Conservation (phyloP, 305 asterid species). For the Petunia hybrid region DNA sequence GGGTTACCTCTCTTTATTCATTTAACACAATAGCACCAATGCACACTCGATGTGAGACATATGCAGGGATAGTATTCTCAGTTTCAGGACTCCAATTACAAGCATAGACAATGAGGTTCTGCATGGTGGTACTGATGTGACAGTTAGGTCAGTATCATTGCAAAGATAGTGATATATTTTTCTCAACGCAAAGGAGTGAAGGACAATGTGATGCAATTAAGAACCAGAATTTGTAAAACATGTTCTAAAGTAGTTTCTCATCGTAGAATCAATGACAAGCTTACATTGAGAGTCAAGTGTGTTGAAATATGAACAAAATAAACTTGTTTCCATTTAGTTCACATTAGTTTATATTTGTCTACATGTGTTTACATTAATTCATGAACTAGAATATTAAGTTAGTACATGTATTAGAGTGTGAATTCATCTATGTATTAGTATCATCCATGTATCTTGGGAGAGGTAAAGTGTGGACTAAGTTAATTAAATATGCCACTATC, state of each 20-base stretch:
- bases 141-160: not conserved
- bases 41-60: conserved; percentile 73
- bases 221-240: not conserved
- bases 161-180: not conserved
- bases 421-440: no score
- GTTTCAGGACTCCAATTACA: conserved; percentile 73
- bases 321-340: no score
- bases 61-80: conserved; percentile 66
- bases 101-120: conserved; percentile 85
- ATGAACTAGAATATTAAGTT: no score
- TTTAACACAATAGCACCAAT: conserved; percentile 77
- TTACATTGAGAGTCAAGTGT: not conserved
- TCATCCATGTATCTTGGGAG: no score
- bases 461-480: no score
- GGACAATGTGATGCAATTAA: not conserved
- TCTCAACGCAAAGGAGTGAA: not conserved
- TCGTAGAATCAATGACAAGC: not conserved
- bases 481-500: no score
- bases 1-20: conserved; percentile 73
- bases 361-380: no score
- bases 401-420: no score
- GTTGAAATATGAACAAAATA: no score
- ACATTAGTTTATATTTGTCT: no score
- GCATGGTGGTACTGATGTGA: conserved; percentile 77
- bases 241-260: not conserved